These are phyloP conservation scores for Fusarium virguliforme DNA, from an alignment of 2,329 filamentous ascomycete species.

Conservation along the genomic window DNA sequence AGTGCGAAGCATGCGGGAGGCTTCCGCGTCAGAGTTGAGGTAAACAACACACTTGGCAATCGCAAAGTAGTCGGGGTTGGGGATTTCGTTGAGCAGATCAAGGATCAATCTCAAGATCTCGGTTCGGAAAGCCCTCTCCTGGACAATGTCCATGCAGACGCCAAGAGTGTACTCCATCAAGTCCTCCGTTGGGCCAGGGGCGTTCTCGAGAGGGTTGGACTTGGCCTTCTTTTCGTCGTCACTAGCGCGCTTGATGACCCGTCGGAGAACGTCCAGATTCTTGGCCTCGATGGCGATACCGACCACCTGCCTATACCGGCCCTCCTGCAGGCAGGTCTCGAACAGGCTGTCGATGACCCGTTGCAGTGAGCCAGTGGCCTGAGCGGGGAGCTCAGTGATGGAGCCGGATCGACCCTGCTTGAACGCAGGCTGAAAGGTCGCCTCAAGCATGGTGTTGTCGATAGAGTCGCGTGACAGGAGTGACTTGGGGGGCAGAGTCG, in stretches of 20 bases:
- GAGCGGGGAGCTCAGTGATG: conserved; percentile 77
- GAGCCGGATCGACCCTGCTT: conserved; percentile 71
- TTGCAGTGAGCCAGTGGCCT: conserved; percentile 85
- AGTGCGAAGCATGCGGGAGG: conserved; percentile 86
- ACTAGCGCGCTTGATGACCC: conserved; percentile 90
- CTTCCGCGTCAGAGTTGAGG: conserved; percentile 91
- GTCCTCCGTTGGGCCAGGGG: conserved; percentile 81
- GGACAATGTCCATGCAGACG: conserved; percentile 98
- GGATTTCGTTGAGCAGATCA: conserved; percentile 94
- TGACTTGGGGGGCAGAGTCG: conserved; percentile 92
- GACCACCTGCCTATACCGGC: conserved; percentile 94
- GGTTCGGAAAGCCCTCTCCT: conserved; percentile 87
- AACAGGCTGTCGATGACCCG: conserved; percentile 90
- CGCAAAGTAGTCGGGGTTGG: conserved; percentile 95
- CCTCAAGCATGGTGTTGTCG: conserved; percentile 75
- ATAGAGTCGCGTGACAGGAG: conserved; percentile 87
- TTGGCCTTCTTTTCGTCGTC: conserved; percentile 84
- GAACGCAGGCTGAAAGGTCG: conserved; percentile 68
- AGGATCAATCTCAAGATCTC: conserved; percentile 93
- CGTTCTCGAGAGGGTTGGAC: conserved; percentile 66
- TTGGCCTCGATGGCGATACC: conserved; percentile 97
- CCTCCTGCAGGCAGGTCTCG: conserved; percentile 87
- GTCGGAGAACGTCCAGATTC: conserved; percentile 88
- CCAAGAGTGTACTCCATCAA: conserved; percentile 96
- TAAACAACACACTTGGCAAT: conserved; percentile 99